Conservation (phyloP, 1,139 yeast species). For the Geotrichum europaeum region DNA sequence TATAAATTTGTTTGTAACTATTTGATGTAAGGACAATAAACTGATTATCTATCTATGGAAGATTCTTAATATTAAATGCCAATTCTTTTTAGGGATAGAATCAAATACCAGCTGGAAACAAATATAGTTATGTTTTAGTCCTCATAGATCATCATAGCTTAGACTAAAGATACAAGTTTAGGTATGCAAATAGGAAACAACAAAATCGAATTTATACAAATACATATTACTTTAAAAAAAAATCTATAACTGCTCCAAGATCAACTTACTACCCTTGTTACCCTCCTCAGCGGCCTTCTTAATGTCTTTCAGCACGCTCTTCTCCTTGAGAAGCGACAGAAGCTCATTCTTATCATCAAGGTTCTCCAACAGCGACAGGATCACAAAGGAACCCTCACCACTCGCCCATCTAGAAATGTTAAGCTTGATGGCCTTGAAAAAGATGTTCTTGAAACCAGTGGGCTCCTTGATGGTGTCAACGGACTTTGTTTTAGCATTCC, state of each 20-base stretch:
- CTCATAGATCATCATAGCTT: no score
- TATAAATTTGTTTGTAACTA: no score
- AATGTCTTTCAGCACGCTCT: conserved; percentile 25
- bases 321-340: conserved; percentile 47
- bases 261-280: conserved; percentile 77
- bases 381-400: conserved; percentile 72
- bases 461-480: conserved; percentile 46
- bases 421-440: conserved; percentile 43
- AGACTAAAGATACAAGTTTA: no score
- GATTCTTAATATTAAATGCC: no score
- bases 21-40: no score
- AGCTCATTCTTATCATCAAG: conserved; percentile 39
- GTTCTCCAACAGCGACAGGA: conserved; percentile 46
- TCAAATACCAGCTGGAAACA: no score
- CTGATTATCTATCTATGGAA: no score
- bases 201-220: neutral
- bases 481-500: conserved; percentile 54
- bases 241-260: conserved; percentile 37
- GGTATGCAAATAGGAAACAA: neutral
- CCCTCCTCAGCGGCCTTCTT: conserved; percentile 47
- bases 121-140: no score
- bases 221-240: neutral
- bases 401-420: conserved; percentile 50
- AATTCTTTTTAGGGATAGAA: no score
- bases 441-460: conserved; percentile 44